Conservation (phyloP, 2,329 filamentous ascomycete genomes). For the Monilinia vaccinii-corymbosi region DNA sequence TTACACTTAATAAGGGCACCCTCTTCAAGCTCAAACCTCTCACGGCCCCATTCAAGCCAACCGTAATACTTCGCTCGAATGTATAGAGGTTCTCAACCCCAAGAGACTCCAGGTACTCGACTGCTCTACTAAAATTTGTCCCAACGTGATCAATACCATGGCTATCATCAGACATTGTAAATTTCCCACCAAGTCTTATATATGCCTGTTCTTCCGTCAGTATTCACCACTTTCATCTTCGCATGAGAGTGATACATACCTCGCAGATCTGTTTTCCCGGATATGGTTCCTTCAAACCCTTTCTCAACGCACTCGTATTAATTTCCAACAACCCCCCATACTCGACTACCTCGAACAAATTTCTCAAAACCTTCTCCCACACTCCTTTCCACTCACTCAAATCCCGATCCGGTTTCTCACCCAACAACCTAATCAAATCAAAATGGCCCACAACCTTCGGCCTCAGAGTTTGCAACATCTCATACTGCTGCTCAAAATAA, state of each 20-base stretch:
- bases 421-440: slow-evolving; percentile 78
- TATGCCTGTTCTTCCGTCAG: slow-evolving; percentile 40
- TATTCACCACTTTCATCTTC: not conserved
- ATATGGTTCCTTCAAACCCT: slow-evolving; percentile 87
- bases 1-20: slow-evolving; percentile 17
- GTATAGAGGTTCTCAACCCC: slow-evolving; percentile 51
- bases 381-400: slow-evolving; percentile 51
- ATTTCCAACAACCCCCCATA: slow-evolving; percentile 84
- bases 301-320: slow-evolving; percentile 79
- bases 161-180: slow-evolving; percentile 92
- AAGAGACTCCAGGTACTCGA: slow-evolving; percentile 60
- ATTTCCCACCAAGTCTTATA: slow-evolving; percentile 62
- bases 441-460: slow-evolving; percentile 88
- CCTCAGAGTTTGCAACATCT: slow-evolving; percentile 64
- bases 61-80: slow-evolving; percentile 13
- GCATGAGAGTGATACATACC: slow-evolving; percentile 17
- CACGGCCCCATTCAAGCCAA: not conserved
- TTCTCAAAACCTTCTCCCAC: slow-evolving; percentile 66
- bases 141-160: slow-evolving; percentile 81
- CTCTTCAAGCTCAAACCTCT: slow-evolving; percentile 9
- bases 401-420: slow-evolving; percentile 55
- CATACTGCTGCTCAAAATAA: slow-evolving; percentile 82
- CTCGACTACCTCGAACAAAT: slow-evolving; percentile 58
- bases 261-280: slow-evolving; percentile 70
- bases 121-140: slow-evolving; percentile 66